phyloP scores from a whole-genome alignment of 2,329 filamentous ascomycete species.

The Nigrospora osmanthi region DNA sequence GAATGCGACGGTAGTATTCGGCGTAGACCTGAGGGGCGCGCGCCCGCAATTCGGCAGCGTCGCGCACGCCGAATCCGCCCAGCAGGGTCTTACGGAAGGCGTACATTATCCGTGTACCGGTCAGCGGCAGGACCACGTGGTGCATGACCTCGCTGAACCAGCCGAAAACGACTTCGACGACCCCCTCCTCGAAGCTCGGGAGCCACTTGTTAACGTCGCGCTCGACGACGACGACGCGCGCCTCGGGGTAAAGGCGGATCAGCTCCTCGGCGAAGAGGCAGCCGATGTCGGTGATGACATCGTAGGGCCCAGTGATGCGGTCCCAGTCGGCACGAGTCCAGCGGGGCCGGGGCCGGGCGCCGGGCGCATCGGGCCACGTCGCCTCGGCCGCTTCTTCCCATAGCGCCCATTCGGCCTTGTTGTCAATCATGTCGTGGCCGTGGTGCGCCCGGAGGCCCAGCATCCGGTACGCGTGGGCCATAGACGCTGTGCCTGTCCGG shows the following conservation, averaged over 20 bases:
- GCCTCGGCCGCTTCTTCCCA: constrained; percentile 9
- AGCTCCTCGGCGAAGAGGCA: constrained; percentile 10
- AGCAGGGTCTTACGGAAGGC: constrained; percentile 3
- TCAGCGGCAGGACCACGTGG: constrained; percentile 14
- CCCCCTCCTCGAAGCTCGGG: constrained; percentile 11
- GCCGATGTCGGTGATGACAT: constrained; percentile 10
- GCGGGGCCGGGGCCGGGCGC: background rate
- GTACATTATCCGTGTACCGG: background rate
- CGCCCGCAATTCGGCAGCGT: constrained; percentile 58
- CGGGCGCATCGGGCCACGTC: constrained; percentile 3
- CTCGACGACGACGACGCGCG: constrained; percentile 14
- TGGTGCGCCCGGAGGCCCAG: constrained; percentile 3
- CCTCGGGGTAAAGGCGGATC: constrained; percentile 11
- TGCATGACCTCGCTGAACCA: background rate
- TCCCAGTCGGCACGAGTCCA: constrained; percentile 6
- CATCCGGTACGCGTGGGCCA: constrained; percentile 8
- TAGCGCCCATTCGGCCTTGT: constrained; percentile 7
- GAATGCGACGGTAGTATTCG: constrained; percentile 8
- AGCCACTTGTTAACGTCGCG: constrained; percentile 14
- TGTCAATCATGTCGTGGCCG: constrained; percentile 1
- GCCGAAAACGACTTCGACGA: constrained; percentile 9
- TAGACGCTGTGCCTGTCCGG: constrained; percentile 6
- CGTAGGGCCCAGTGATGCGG: constrained; percentile 6
- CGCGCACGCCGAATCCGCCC: constrained; percentile 2
- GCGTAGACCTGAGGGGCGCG: constrained; percentile 21